Percentiles rank a stretch among this genome's conserved stretches.
These are phyloP conservation scores for Dothistroma septosporum DNA, from an alignment of 2,329 filamentous ascomycete species.

Conservation along the genomic window DNA sequence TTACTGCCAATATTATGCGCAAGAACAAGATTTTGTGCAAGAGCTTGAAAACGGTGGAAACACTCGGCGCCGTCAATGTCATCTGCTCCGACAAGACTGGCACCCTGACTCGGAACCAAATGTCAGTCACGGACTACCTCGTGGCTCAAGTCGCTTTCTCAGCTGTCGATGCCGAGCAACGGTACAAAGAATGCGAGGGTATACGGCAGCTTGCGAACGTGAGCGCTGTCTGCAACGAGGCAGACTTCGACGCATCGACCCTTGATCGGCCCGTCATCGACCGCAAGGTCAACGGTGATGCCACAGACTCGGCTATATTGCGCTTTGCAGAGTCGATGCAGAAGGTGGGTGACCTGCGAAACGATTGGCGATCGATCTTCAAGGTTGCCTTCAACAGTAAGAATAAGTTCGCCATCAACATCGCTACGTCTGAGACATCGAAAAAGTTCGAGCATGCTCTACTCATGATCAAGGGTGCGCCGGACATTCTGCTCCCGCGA, in stretches of 20 bases:
- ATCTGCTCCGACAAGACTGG: slow-evolving; percentile 77
- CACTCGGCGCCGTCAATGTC: slow-evolving; percentile 66
- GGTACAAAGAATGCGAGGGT: slow-evolving; percentile 35
- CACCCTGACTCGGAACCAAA: slow-evolving; percentile 52
- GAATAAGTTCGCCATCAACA: slow-evolving; percentile 75
- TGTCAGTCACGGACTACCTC: slow-evolving; percentile 60
- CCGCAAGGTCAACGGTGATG: slow-evolving; percentile 67
- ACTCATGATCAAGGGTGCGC: slow-evolving; percentile 74
- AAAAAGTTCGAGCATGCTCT: slow-evolving; percentile 36
- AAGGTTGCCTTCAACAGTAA: slow-evolving; percentile 72
- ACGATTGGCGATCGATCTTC: slow-evolving; percentile 62
- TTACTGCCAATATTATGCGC: slow-evolving; percentile 71
- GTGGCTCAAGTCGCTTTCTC: slow-evolving; percentile 52
- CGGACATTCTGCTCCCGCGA: slow-evolving; percentile 65
- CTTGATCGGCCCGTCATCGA: slow-evolving; percentile 55
- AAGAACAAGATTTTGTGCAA: slow-evolving; percentile 76
- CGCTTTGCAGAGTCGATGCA: slow-evolving; percentile 65
- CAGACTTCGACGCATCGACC: slow-evolving; percentile 67
- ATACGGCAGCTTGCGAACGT: slow-evolving; percentile 59
- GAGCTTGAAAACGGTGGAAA: slow-evolving; percentile 73
- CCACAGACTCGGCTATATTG: slow-evolving; percentile 70
- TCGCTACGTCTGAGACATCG: slow-evolving; percentile 45
- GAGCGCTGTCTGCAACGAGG: slow-evolving; percentile 68
- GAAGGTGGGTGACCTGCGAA: slow-evolving; percentile 56
- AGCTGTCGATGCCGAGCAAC: slow-evolving; percentile 47